Evolutionary conservation across 2,329 filamentous ascomycete genomes (phyloP).

Genomic region (Hypocreales sp.): DNA sequence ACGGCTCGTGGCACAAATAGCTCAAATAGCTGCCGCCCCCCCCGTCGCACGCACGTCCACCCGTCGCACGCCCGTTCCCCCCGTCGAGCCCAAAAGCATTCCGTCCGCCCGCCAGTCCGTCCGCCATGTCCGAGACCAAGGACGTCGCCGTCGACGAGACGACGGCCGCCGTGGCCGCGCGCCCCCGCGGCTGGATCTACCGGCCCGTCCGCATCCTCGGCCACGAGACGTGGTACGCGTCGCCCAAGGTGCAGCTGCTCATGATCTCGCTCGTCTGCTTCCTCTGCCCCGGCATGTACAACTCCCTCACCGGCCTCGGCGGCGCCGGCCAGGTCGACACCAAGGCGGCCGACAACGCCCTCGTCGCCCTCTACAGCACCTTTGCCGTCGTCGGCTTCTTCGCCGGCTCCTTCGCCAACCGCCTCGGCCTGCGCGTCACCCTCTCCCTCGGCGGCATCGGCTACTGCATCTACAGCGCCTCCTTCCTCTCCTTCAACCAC

Average conservation of each 20-base stretch:
- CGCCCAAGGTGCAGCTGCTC: constrained; percentile 54
- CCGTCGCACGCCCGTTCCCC: too few relatives aligned
- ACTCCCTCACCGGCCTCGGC: constrained; percentile 49
- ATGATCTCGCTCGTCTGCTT: constrained; percentile 44
- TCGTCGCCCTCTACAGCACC: constrained; percentile 56
- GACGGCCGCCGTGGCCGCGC: constrained; percentile 7
- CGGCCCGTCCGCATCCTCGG: constrained; percentile 39
- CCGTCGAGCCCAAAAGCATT: too few relatives aligned
- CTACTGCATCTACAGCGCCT: constrained; percentile 59
- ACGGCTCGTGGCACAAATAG: too few relatives aligned
- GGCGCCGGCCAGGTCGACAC: constrained; percentile 39
- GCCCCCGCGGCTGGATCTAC: constrained; percentile 51
- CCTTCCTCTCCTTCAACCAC: constrained; percentile 57
- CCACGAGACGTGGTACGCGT: constrained; percentile 52
- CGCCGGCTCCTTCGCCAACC: constrained; percentile 66
- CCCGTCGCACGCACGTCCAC: too few relatives aligned
- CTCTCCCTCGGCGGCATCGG: constrained; percentile 60
- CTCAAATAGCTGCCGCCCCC: too few relatives aligned
- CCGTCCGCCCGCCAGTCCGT: not conserved
- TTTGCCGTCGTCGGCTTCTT: constrained; percentile 55
- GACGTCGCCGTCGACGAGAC: constrained; percentile 5
- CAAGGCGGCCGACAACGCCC: constrained; percentile 45
- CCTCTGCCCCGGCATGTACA: constrained; percentile 60
- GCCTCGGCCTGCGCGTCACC: constrained; percentile 52
- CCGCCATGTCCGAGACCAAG: constrained; percentile 11